Evolutionary conservation across 371 early-diverging fungal genomes (phyloP).

Genomic region (Circinella umbellata): DNA sequence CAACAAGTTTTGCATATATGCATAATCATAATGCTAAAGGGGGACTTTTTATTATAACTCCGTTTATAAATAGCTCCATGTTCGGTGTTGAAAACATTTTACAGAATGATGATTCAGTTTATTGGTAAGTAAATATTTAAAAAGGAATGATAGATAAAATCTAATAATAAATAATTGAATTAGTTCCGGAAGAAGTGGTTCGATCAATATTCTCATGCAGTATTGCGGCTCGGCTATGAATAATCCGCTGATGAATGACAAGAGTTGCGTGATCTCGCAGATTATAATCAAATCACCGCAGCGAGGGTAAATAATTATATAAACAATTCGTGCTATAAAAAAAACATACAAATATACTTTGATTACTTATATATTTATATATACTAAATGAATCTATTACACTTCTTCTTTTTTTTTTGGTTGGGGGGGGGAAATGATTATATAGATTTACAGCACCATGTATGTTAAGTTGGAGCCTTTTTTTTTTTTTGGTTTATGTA

Average conservation of each 20-base stretch:
- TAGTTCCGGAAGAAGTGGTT: slow-evolving; percentile 32
- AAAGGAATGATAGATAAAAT: no score
- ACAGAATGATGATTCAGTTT: slow-evolving; percentile 32
- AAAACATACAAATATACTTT: no score
- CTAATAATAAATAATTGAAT: background rate
- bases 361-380: no score
- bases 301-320: slow-evolving; percentile 23
- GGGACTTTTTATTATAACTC: slow-evolving; percentile 1
- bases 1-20: background rate
- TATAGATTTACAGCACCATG: slow-evolving; percentile 38
- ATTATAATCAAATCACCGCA: slow-evolving; percentile 35
- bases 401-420: no score
- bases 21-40: background rate
- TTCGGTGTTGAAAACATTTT: slow-evolving; percentile 37
- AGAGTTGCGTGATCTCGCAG: slow-evolving; percentile 28
- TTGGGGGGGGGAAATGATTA: no score
- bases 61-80: slow-evolving; percentile 13
- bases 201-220: slow-evolving; percentile 34
- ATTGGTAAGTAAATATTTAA: slow-evolving; percentile 22
- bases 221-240: slow-evolving; percentile 18
- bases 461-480: background rate
- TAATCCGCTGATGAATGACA: slow-evolving; percentile 17
- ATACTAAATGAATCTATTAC: no score
- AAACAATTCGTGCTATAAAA: background rate
- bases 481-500: no score